Percentiles rank a stretch among this genome's conserved stretches.
Evolutionary conservation across 768 basidiomycete genomes (phyloP).

Genomic region (Psilocybe azurescens): DNA sequence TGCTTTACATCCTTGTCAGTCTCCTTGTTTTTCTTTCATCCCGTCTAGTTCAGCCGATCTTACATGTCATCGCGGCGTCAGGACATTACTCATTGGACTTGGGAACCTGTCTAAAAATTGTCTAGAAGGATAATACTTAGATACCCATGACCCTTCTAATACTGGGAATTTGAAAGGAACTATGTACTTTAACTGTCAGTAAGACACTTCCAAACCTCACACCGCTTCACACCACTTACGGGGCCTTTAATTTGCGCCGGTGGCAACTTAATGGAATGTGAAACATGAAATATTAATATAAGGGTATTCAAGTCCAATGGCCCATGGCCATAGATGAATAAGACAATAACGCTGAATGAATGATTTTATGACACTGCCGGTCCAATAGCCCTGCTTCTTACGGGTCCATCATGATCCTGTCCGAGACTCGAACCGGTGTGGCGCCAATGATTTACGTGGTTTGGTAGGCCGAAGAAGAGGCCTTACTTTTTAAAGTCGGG

Average conservation of each 20-base stretch:
- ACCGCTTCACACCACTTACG: background rate
- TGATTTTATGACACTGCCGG: background rate
- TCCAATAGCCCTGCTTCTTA: background rate
- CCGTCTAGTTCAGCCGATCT: too few species aligned
- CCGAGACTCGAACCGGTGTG: background rate
- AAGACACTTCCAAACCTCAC: background rate
- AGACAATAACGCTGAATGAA: too few species aligned
- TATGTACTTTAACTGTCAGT: background rate
- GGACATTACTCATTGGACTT: background rate
- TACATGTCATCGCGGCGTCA: background rate
- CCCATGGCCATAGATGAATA: background rate
- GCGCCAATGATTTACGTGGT: too few species aligned
- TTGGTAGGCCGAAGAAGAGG: too few species aligned
- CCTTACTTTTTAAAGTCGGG: background rate
- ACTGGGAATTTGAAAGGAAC: slow-evolving; percentile 14
- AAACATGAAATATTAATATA: background rate
- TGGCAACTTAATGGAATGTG: background rate
- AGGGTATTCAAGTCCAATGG: background rate
- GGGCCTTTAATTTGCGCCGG: slow-evolving; percentile 13
- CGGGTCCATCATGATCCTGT: background rate
- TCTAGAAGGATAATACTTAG: background rate
- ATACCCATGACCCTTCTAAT: slow-evolving; percentile 5
- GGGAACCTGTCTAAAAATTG: background rate
- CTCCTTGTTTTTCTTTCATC: too few species aligned
- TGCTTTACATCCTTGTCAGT: too few species aligned